Evolutionary conservation across 371 early-diverging fungal species (phyloP), one percentile per base, ranked within the genome.

Genomic region (Apophysomyces elegans): DNA sequence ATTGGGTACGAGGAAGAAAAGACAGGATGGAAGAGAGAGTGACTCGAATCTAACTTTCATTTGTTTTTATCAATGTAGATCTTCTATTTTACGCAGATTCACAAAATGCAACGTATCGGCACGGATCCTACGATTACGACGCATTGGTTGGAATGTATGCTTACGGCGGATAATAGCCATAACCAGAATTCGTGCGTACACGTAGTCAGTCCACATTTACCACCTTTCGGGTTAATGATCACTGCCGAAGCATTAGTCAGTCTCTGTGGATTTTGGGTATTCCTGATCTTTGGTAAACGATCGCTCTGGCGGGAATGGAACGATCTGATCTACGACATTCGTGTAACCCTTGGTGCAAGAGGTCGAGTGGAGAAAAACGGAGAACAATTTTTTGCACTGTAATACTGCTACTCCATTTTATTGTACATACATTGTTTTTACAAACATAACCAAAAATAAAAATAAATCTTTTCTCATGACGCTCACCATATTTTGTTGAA

Each of bases 231-330:
- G 0, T 43, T 88, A 14, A 86, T 88, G 76, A 71, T 89, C 37
- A 77, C 84, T 3, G 84, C 88, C n/a, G 87, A 89, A 50, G 59
- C 76, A 5, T 60, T 86, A n/a, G 84, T 86, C 7, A 83, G 88
- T 18, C 37, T 77, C 2, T 79, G 86, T 66, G 91, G 91, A 26
- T 47, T 84, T 0, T 79, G 82, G 75, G 46, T 86, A n/a, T 83
- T 84, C 65, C 58, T 88, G 58, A 84, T 86, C 65, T 90, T 90
- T 71, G 87, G 72, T 59, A 87, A 86, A 71, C 69, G 77, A 18
- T 84, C 83, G 12, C 62, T 85, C 59, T 77, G 81, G 76, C 67
- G 73, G 26, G 86, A 87, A 69, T 87, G 86, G 88, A 80, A 79
- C 14, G 84, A 86, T 56, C 73, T 71, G 68, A 78, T 82, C 26